phyloP scores from a whole-genome alignment of 2,329 filamentous ascomycete species.

The Cordyceps farinosa region DNA sequence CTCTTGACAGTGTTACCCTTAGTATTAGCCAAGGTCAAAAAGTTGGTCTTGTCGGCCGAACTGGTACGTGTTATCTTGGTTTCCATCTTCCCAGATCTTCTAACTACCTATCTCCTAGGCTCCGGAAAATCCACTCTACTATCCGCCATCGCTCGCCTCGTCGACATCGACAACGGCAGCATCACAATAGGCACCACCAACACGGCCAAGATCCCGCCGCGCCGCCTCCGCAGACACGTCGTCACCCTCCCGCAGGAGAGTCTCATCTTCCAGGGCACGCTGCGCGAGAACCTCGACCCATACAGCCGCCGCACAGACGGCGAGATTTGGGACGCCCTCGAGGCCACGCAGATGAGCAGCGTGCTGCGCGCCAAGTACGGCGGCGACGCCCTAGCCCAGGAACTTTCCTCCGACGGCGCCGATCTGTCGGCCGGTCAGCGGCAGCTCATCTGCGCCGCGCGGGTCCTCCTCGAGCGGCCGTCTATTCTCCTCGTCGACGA shows the following conservation, averaged over 20 bases:
- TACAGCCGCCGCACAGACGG: background rate
- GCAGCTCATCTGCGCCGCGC: slow-evolving; percentile 14
- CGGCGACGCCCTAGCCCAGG: background rate
- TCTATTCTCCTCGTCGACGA: slow-evolving; percentile 11
- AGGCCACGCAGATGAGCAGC: slow-evolving; percentile 2
- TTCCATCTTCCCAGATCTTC: too few relatives aligned
- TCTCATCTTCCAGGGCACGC: slow-evolving; percentile 8
- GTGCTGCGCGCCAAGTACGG: slow-evolving; percentile 1
- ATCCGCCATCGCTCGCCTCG: slow-evolving; percentile 7
- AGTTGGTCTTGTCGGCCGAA: slow-evolving; percentile 11
- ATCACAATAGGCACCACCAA: background rate
- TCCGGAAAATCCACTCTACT: slow-evolving; percentile 15
- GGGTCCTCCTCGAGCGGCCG: slow-evolving; percentile 6
- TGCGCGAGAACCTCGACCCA: slow-evolving; percentile 14
- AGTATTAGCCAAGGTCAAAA: background rate
- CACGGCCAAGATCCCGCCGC: slow-evolving; percentile 4
- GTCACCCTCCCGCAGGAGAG: slow-evolving; percentile 14
- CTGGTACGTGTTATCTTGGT: too few relatives aligned
- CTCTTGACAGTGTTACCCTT: background rate
- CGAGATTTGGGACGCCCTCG: slow-evolving; percentile 10
- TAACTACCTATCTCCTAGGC: background rate
- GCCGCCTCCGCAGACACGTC: slow-evolving; percentile 1
- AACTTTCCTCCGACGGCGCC: slow-evolving; percentile 1
- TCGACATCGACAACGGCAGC: slow-evolving; percentile 6
- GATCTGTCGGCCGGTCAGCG: slow-evolving; percentile 17